Evolutionary conservation across 1,284 basidiomycete genomes (phyloP).

Genomic region (Abortiporus biennis): DNA sequence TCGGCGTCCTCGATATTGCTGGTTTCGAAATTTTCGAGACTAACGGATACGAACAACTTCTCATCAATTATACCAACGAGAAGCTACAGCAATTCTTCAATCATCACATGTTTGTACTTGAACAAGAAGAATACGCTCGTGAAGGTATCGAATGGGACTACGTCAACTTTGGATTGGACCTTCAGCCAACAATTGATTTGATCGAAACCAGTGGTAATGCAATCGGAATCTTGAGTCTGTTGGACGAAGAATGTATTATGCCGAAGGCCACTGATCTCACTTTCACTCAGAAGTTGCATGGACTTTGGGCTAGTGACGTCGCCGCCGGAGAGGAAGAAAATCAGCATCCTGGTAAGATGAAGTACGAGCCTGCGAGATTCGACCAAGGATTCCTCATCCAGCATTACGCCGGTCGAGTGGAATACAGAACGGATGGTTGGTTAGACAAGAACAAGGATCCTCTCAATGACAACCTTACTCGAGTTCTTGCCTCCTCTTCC

Average conservation of each 20-base stretch:
- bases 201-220: conserved; percentile 75
- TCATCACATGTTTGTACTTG: conserved; percentile 99
- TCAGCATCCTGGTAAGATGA: conserved; percentile 70
- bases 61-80: conserved; percentile 99
- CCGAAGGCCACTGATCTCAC: conserved; percentile 94
- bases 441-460: conserved; percentile 99
- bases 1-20: conserved; percentile 98
- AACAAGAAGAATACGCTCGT: conserved; percentile 97
- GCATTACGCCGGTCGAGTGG: conserved; percentile 96
- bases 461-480: conserved; percentile 92
- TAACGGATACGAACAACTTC: conserved; percentile 95
- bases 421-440: conserved; percentile 96
- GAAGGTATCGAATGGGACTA: conserved; percentile 99
- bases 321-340: conserved; percentile 46
- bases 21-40: conserved; percentile 96
- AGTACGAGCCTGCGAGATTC: conserved; percentile 87
- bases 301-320: conserved; percentile 55
- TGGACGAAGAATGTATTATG: conserved; percentile 99
- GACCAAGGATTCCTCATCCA: conserved; percentile 93
- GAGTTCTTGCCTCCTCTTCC: conserved; percentile 80
- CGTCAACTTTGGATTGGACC: conserved; percentile 95
- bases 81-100: conserved; percentile 98
- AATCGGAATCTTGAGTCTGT: conserved; percentile 89
- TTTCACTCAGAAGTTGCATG: conserved; percentile 89
- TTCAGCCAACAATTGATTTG: conserved; percentile 98